Percentiles rank a stretch among this genome's conserved stretches.
Evolutionary conservation across 352 stramenopile species (phyloP).

Genomic region (Achlya hypogyna): DNA sequence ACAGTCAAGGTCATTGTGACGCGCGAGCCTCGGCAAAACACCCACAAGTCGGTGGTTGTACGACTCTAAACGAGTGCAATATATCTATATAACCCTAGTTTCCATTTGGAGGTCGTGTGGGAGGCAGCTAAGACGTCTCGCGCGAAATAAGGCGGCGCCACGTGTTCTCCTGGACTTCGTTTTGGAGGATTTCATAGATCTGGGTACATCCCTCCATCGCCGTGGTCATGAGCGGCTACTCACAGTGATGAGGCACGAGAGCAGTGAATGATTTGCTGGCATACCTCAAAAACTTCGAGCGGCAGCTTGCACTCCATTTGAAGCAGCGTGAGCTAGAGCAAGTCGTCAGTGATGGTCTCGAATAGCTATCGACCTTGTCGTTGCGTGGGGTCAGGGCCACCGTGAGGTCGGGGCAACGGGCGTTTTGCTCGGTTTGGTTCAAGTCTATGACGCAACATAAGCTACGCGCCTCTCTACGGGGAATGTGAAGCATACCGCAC

Average conservation of each 20-base stretch:
- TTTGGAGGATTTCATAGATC: conserved; percentile 79
- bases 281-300: conserved; percentile 75
- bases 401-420: conserved; percentile 79
- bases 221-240: conserved; percentile 56
- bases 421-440: conserved; percentile 83
- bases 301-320: conserved; percentile 88
- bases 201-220: conserved; percentile 74
- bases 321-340: conserved; percentile 59
- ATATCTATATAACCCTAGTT: conserved; percentile 3
- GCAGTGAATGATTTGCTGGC: no score
- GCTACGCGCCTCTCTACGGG: background rate
- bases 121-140: background rate
- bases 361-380: conserved; percentile 31
- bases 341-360: background rate
- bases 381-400: conserved; percentile 84
- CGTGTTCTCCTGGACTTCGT: conserved; percentile 76
- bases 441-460: conserved; percentile 43
- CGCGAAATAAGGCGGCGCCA: conserved; percentile 48
- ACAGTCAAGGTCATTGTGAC: conserved; percentile 18
- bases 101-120: background rate
- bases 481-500: conserved; percentile 38
- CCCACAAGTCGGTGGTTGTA: background rate
- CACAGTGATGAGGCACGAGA: background rate
- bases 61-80: background rate
- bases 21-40: conserved; percentile 1